Evolutionary conservation across 2,329 filamentous ascomycete species (phyloP), one percentile per base, ranked within the genome.

Genomic region (Plectosphaerella plurivora): DNA sequence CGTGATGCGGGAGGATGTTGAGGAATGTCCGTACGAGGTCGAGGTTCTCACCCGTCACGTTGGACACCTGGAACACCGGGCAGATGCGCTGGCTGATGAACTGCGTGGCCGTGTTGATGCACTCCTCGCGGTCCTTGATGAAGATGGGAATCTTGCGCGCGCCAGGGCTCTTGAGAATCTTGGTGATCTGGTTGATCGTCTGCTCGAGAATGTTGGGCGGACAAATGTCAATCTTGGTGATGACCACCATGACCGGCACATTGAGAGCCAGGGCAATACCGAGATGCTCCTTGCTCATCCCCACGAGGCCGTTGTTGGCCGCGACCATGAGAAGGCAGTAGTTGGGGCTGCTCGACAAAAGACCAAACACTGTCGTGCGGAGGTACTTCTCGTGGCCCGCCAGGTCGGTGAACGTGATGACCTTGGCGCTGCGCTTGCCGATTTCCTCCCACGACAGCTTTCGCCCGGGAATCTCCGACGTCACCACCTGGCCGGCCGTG

Each of bases 281-380:
- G 4, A 99, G 75, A 69, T 99, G 94, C 74, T 99, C 94, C 77
- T 95, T 96, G 71, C 90, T 96, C 94, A 97, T 99, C 18, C 94
- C 94, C 46, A 97, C 89, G 45, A 99, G 76, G 4, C 94, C 94
- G 65, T 99, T 97, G 63, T 99, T 99, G 16, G 94, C 94, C 12
- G 94, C 94, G 0, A 99, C 94, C 94, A 99, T 99, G 47, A 99
- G 82, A 25, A 99, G 73, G 67, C 94, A 97, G 74, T 97, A 99
- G 65, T 97, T 96, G 0, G 94, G 94, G 73, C 91, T 95, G 70
- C 90, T 95, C 51, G 91, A 96, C 22, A 99, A 75, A 60, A 99
- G 79, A 2, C 94, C 94, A 65, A 99, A 99, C 24, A 99, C 93
- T 0, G 94, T 99, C 2, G 94, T 99, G 35, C 94, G 84, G 48